Percentiles rank a stretch among this genome's conserved stretches.
These are phyloP conservation scores for Hirschfeldia incana DNA, from an alignment of 345 rosid genomes.

Conservation along the genomic window DNA sequence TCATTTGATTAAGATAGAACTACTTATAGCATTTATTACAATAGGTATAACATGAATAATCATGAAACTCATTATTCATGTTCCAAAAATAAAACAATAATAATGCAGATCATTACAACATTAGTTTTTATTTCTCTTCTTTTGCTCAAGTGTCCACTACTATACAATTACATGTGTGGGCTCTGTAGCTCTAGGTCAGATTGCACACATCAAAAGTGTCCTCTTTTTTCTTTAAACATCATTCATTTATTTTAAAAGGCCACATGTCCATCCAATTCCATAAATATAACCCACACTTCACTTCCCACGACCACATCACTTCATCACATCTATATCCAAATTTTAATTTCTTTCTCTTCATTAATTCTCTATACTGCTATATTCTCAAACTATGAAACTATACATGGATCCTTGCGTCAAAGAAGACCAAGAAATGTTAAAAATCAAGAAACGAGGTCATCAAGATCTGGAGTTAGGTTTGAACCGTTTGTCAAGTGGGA, in stretches of 20 bases:
- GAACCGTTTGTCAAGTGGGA: constrained; percentile 14
- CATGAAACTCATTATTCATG: constrained; percentile 34
- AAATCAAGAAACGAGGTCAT: constrained; percentile 20
- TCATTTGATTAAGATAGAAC: constrained; percentile 38
- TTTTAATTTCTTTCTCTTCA: constrained; percentile 9
- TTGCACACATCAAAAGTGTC: constrained; percentile 42
- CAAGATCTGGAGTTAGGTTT: constrained; percentile 58
- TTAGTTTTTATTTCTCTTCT: not conserved
- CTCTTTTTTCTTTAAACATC: constrained; percentile 30
- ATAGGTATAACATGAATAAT: constrained; percentile 33
- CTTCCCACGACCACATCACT: constrained; percentile 37
- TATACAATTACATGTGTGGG: constrained; percentile 37
- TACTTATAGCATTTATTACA: constrained; percentile 33
- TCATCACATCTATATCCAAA: constrained; percentile 26
- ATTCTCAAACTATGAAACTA: not conserved
- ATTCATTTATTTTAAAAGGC: not conserved
- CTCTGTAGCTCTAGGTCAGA: constrained; percentile 42
- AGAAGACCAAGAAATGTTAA: constrained; percentile 17
- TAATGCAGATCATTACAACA: constrained; percentile 25
- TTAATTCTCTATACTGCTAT: constrained; percentile 11
- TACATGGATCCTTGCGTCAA: constrained; percentile 23
- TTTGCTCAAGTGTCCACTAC: constrained; percentile 33
- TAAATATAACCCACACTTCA: constrained; percentile 39
- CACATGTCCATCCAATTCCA: constrained; percentile 34
- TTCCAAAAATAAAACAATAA: constrained; percentile 22